A percentile compares a stretch with the other conserved stretches of the same genome.
Evolutionary conservation across 2,329 filamentous ascomycete genomes (phyloP).

Genomic region (Cordyceps farinosa): DNA sequence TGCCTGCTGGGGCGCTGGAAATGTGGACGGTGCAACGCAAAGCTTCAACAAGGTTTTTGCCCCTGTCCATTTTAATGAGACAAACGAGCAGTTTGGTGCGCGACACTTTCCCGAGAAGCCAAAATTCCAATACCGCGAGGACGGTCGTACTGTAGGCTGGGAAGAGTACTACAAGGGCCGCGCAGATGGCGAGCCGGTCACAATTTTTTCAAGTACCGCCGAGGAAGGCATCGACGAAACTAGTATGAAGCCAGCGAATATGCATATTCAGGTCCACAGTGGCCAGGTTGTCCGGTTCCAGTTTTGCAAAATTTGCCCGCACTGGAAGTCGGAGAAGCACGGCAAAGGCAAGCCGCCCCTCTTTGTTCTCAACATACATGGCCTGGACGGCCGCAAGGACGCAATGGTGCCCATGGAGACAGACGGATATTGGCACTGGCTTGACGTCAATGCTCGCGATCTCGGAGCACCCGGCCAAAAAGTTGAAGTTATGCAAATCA

Average conservation of each 20-base stretch:
- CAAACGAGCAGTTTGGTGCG: slow-evolving; percentile 77
- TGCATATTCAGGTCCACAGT: slow-evolving; percentile 58
- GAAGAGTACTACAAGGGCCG: slow-evolving; percentile 75
- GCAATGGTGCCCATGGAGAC: slow-evolving; percentile 69
- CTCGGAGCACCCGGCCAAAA: slow-evolving; percentile 68
- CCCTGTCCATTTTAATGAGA: slow-evolving; percentile 55
- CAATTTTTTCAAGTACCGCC: slow-evolving; percentile 42
- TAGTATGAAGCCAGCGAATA: slow-evolving; percentile 53
- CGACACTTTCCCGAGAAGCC: slow-evolving; percentile 73
- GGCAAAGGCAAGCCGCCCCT: slow-evolving; percentile 64
- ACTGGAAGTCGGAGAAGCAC: slow-evolving; percentile 72
- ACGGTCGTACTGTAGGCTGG: slow-evolving; percentile 68
- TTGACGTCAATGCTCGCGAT: slow-evolving; percentile 64
- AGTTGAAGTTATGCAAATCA: slow-evolving; percentile 62
- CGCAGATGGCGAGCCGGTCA: slow-evolving; percentile 44
- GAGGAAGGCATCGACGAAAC: slow-evolving; percentile 52
- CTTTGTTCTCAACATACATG: slow-evolving; percentile 65
- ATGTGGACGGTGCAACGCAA: slow-evolving; percentile 46
- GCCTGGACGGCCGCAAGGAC: slow-evolving; percentile 62
- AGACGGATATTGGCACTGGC: slow-evolving; percentile 79
- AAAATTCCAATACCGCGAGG: slow-evolving; percentile 68
- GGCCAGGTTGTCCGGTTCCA: slow-evolving; percentile 66
- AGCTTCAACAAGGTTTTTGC: slow-evolving; percentile 51
- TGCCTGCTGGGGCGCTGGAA: slow-evolving; percentile 87
- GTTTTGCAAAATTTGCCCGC: slow-evolving; percentile 73